Conservation (phyloP, 1,139 yeast species). For the Martiniozyma asiatica region DNA sequence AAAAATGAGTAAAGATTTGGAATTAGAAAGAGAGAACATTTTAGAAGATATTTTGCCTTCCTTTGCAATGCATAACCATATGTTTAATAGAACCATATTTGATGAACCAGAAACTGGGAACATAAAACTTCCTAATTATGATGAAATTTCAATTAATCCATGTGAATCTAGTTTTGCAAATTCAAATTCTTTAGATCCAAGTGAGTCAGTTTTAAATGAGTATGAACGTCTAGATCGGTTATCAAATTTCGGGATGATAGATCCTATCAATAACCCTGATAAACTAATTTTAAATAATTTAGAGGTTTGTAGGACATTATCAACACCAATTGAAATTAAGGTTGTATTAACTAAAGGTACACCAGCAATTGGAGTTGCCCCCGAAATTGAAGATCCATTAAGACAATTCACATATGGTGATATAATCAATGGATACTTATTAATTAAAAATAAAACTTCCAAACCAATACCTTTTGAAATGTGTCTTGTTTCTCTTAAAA, state of each 20-base stretch:
- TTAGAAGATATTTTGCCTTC: conserved; percentile 43
- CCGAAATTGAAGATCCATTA: conserved; percentile 24
- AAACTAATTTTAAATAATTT: conserved; percentile 25
- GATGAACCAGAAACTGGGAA: conserved; percentile 8
- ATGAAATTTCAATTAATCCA: too few relatives aligned
- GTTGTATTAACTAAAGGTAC: conserved; percentile 27
- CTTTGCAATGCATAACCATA: conserved; percentile 50
- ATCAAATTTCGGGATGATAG: too few relatives aligned
- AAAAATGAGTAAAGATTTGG: too few relatives aligned
- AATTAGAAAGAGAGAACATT: conserved; percentile 7
- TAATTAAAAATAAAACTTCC: conserved; percentile 32
- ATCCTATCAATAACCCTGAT: conserved; percentile 15
- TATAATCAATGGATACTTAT: conserved; percentile 40
- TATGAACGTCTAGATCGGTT: too few relatives aligned
- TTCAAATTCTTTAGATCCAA: too few relatives aligned
- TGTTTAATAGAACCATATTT: conserved; percentile 30
- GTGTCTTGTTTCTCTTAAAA: conserved; percentile 49
- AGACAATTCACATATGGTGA: conserved; percentile 47
- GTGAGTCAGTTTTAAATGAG: too few relatives aligned
- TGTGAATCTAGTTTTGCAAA: too few relatives aligned
- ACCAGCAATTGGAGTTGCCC: conserved; percentile 20
- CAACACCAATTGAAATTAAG: conserved; percentile 23
- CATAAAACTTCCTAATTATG: too few relatives aligned
- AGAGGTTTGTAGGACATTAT: conserved; percentile 21
- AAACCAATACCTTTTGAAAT: conserved; percentile 39